A percentile compares a stretch with the other conserved stretches of the same genome.
Conservation (phyloP, 306 rosid species). For the Dicorynia guianensis region DNA sequence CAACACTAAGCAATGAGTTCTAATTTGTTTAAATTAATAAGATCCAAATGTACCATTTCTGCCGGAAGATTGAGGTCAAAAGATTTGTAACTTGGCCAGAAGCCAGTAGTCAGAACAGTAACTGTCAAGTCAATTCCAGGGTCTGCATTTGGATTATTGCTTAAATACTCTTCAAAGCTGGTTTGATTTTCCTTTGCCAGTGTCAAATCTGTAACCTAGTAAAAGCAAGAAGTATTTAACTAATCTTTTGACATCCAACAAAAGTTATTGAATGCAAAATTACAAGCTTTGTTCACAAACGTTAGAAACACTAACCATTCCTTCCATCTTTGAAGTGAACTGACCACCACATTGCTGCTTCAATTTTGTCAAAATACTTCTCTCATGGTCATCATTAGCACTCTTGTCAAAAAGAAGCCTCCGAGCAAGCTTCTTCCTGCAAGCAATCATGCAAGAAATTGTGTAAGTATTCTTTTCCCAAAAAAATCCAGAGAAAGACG, state of each 20-base stretch:
- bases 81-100: slow-evolving; percentile 98
- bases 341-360: slow-evolving; percentile 97
- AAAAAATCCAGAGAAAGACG: slow-evolving; percentile 3
- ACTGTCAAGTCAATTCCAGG: slow-evolving; percentile 94
- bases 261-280: background rate
- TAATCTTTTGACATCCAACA: slow-evolving; percentile 35
- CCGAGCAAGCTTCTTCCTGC: slow-evolving; percentile 96
- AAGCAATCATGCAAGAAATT: slow-evolving; percentile 36
- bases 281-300: slow-evolving; percentile 27
- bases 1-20: slow-evolving; percentile 21
- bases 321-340: slow-evolving; percentile 98
- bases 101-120: slow-evolving; percentile 92
- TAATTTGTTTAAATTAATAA: slow-evolving; percentile 21
- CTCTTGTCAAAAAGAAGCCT: slow-evolving; percentile 94
- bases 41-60: slow-evolving; percentile 75
- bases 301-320: slow-evolving; percentile 70
- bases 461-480: slow-evolving; percentile 31
- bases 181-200: slow-evolving; percentile 85
- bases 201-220: slow-evolving; percentile 93
- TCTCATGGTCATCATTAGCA: slow-evolving; percentile 94
- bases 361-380: slow-evolving; percentile 79
- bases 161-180: slow-evolving; percentile 84
- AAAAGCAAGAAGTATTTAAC: slow-evolving; percentile 17
- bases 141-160: slow-evolving; percentile 55
- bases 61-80: slow-evolving; percentile 93